Evolutionary conservation across 2,329 filamentous ascomycete species (phyloP), one percentile per base, ranked within the genome.

Genomic region (Tolypocladium inflatum): DNA sequence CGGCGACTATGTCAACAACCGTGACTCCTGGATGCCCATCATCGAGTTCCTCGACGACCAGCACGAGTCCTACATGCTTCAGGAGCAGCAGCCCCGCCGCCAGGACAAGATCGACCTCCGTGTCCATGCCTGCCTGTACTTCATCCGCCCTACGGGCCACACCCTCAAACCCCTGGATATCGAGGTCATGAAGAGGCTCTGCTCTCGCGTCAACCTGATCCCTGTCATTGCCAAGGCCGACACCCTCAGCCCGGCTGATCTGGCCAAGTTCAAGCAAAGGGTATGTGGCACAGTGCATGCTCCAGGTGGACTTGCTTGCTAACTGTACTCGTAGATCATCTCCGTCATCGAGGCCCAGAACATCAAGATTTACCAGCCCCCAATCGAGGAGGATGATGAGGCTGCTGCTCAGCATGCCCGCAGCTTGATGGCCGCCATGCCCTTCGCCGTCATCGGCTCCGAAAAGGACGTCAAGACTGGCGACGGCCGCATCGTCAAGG

Each of bases 11-110:
- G 94, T 99, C 75, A 99, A 99, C 88, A 99, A 99, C 85, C 90
- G 93, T 72, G 94, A 99, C 78, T 97, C 94, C 63, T 99, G 94
- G 94, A 95, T 96, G 84, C 94, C 94, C 74, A 97, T 99, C 73
- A 97, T 99, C 77, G 94, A 99, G 78, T 99, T 99, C 82, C 84
- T 99, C 70, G 94, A 99, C 78, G 94, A 99, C 79, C 94, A 99
- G 84, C 95, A 99, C 76, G 94, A 99, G 83, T 99, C 94, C 42
- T 99, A 99, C 79, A 99, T 99, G 94, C 84, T 99, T 73, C 94
- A 99, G 82, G 94, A 99, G 85, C 94, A 99, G 79, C 94, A 99
- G 80, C 94, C 95, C 68, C 91, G 91, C 77, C 91, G 94, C 71
- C 87, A 89, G 71, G 94, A 99, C 82, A 99, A 97, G 85, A 99